Base-by-base conservation (phyloP, 495 filamentous ascomycete species). In the Pyrenula aspistea region DNA sequence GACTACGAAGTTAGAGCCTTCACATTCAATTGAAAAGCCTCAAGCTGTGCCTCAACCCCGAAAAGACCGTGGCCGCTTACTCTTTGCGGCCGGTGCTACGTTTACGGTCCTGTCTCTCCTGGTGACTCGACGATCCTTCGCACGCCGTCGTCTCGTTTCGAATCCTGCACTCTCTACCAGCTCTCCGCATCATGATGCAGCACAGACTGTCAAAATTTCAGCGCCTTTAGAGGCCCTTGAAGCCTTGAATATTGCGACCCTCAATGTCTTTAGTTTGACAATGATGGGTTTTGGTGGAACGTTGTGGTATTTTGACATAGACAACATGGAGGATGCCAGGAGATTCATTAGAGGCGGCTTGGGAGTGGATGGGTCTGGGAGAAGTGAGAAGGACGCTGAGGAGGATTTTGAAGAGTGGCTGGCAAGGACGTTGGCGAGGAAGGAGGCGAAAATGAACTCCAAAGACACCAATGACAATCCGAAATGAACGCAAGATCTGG, bases 161-260 rank as follows among this genome's bases (percentile, higher is more conserved):
- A 68, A 77, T 53, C 87, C 87, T 2, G 79, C 78, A 54, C 89
- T 81, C 75, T 91, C 82, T 73, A 73, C 83, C 15, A 80, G 71
- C 49, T 83, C 78, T 65, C 21, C 63, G 3, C 73, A 67, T 62
- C 66, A 69, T 65, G 64, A 69, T 21, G 68, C 71, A 1, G 50
- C 22, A 20, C 65, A 66, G 42, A 56, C 56, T 22, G 63, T 62
- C 61, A 66, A 71, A 24, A 69, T 71, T 4, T 82, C 79, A 60
- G 79, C 85, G 51, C 71, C 77, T 1, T 59, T 80, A 24, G 81
- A 91, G 21, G 90, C 90, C 0, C 65, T 89, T 49, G 83, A 92
- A 66, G 91, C 91, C 2, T 71, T 96, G 11, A 84, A 81, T 53
- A 67, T 95, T n/a, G 90, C 91, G 0, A 93, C 89, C 0, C 72